Evolutionary conservation across 2,329 filamentous ascomycete genomes (phyloP).

Genomic region (Neofusicoccum ribis): DNA sequence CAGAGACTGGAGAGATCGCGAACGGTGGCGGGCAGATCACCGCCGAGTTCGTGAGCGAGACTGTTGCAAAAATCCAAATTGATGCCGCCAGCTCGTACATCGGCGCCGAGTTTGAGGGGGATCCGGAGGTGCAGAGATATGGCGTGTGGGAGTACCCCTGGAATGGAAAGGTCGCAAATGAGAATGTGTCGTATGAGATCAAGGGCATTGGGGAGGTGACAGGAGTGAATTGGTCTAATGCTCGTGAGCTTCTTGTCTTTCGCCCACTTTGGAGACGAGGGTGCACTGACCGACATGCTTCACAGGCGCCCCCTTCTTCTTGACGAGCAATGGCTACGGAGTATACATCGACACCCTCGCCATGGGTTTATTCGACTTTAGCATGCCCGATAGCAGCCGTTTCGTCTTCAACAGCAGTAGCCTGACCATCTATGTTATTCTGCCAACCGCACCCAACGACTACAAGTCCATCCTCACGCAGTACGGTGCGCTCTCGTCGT

Average conservation of each 20-base stretch:
- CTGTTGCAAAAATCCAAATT: constrained; percentile 28
- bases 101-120: constrained; percentile 26
- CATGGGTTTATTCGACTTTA: constrained; percentile 36
- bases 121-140: constrained; percentile 23
- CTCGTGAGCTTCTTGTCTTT: constrained; percentile 20
- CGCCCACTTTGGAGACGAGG: too few relatives aligned
- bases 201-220: constrained; percentile 32
- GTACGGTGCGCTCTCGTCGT: constrained; percentile 31
- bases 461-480: constrained; percentile 30
- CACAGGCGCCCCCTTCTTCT: constrained; percentile 33
- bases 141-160: constrained; percentile 34
- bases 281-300: not conserved
- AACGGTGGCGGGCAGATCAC: constrained; percentile 22
- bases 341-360: constrained; percentile 36
- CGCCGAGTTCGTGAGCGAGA: constrained; percentile 24
- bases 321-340: constrained; percentile 34
- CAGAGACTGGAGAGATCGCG: constrained; percentile 18
- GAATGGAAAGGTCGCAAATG: constrained; percentile 26
- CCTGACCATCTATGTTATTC: constrained; percentile 35
- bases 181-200: constrained; percentile 28
- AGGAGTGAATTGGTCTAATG: constrained; percentile 38
- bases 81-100: constrained; percentile 26
- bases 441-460: constrained; percentile 22
- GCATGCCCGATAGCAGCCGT: constrained; percentile 25
- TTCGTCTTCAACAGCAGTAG: constrained; percentile 34